These are phyloP conservation scores for Chrysophaeum taylorii DNA, from an alignment of 352 stramenopile genomes.

Conservation along the genomic window DNA sequence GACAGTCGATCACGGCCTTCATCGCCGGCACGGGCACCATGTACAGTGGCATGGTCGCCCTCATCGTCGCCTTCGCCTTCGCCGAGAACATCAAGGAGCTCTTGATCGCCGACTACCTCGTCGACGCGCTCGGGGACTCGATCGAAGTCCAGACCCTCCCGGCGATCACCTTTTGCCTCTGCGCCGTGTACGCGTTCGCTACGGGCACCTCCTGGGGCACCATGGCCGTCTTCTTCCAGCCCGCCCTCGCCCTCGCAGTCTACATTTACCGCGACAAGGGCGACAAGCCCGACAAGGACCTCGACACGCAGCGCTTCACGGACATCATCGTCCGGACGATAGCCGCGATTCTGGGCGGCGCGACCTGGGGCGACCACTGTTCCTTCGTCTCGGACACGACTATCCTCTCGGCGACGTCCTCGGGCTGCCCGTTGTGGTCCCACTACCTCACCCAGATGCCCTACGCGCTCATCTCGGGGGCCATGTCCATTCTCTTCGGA, in stretches of 20 bases:
- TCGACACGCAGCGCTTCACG: not conserved
- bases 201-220: slow-evolving; percentile 25
- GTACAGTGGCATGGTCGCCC: not conserved
- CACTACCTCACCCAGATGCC: slow-evolving; percentile 51
- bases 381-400: slow-evolving; percentile 51
- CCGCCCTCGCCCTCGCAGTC: slow-evolving; percentile 10
- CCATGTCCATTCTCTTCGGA: slow-evolving; percentile 41
- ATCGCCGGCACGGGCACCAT: not conserved
- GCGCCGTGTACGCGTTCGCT: slow-evolving; percentile 13
- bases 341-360: slow-evolving; percentile 39
- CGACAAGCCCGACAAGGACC: not conserved
- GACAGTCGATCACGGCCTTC: not conserved
- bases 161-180: slow-evolving; percentile 18
- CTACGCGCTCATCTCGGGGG: slow-evolving; percentile 37
- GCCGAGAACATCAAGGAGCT: slow-evolving; percentile 3
- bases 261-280: slow-evolving; percentile 5
- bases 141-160: slow-evolving; percentile 4
- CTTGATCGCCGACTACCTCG: not conserved
- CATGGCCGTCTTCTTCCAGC: slow-evolving; percentile 22
- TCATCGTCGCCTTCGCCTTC: not conserved
- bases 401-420: slow-evolving; percentile 39
- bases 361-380: slow-evolving; percentile 46
- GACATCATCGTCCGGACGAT: slow-evolving; percentile 39
- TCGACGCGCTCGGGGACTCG: slow-evolving; percentile 1
- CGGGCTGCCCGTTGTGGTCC: slow-evolving; percentile 36